Percentiles rank a stretch among this genome's conserved stretches.
phyloP scores from a whole-genome alignment of 768 basidiomycete species.

The Lactarius deliciosus region DNA sequence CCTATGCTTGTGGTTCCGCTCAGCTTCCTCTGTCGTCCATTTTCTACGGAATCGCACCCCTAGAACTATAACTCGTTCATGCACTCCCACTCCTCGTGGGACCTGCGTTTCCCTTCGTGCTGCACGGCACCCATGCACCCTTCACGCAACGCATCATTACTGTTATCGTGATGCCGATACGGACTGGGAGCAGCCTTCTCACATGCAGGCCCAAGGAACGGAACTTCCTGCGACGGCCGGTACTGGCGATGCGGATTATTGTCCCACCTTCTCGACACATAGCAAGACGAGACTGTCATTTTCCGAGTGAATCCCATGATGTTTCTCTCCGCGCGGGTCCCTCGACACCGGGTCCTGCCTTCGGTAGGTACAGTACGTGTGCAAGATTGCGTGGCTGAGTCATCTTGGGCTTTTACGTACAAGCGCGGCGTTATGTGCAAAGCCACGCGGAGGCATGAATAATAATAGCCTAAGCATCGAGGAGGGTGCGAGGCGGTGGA shows the following conservation, averaged over 20 bases:
- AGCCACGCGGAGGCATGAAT: too few species aligned
- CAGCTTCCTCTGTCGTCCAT: conserved; percentile 78
- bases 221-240: conserved; percentile 77
- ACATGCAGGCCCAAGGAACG: conserved; percentile 85
- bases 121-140: conserved; percentile 22
- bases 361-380: conserved; percentile 29
- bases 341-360: conserved; percentile 53
- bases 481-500: neutral
- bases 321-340: conserved; percentile 49
- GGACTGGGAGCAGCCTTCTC: conserved; percentile 73
- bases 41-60: conserved; percentile 69
- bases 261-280: conserved; percentile 67
- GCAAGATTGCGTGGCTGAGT: too few species aligned
- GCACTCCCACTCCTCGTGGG: conserved; percentile 69
- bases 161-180: conserved; percentile 60
- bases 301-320: conserved; percentile 45
- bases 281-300: conserved; percentile 63
- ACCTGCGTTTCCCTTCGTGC: conserved; percentile 67
- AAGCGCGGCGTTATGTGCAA: too few species aligned
- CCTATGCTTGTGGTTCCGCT: conserved; percentile 60
- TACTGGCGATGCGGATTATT: conserved; percentile 76
- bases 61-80: conserved; percentile 50
- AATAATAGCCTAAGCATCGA: neutral
- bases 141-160: conserved; percentile 31
- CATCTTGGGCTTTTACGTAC: too few species aligned